phyloP scores from a whole-genome alignment of 2,329 filamentous ascomycete species.

The Pseudocercospora fijiensis region DNA sequence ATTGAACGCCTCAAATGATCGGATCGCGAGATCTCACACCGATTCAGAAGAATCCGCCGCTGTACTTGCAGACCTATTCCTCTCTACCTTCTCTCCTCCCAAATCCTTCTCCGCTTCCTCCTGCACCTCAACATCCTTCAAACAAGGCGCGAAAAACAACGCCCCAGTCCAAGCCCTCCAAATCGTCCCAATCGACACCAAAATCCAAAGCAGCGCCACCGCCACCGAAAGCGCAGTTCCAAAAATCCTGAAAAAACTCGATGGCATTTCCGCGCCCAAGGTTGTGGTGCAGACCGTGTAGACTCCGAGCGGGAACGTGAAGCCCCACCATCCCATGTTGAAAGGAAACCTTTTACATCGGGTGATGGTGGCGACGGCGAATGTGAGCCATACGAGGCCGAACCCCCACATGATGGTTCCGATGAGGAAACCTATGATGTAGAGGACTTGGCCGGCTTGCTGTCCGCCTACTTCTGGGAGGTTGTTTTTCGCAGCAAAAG shows the following conservation, averaged over 20 bases:
- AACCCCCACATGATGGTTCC: conserved; percentile 59
- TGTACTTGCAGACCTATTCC: too few relatives aligned
- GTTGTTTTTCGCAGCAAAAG: conserved; percentile 41
- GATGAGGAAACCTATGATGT: conserved; percentile 57
- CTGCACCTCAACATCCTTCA: background rate
- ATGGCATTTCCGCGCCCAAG: conserved; percentile 55
- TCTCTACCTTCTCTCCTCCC: background rate
- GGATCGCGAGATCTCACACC: too few relatives aligned
- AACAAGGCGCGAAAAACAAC: conserved; percentile 56
- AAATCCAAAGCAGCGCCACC: conserved; percentile 57
- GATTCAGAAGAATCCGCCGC: too few relatives aligned
- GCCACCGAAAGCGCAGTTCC: conserved; percentile 55
- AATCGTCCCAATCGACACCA: conserved; percentile 53
- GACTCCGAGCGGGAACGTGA: conserved; percentile 59
- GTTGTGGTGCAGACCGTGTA: conserved; percentile 52
- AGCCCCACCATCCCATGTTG: conserved; percentile 65
- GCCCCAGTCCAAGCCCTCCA: conserved; percentile 50
- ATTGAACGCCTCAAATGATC: too few relatives aligned
- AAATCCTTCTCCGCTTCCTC: background rate
- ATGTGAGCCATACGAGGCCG: conserved; percentile 55
- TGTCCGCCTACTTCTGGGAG: conserved; percentile 18
- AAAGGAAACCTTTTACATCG: conserved; percentile 54
- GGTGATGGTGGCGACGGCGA: conserved; percentile 53
- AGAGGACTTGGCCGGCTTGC: conserved; percentile 56
- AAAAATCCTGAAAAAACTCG: conserved; percentile 56